Conservation (phyloP, 176 grass and related monocot species). For the Elymus sibiricus region DNA sequence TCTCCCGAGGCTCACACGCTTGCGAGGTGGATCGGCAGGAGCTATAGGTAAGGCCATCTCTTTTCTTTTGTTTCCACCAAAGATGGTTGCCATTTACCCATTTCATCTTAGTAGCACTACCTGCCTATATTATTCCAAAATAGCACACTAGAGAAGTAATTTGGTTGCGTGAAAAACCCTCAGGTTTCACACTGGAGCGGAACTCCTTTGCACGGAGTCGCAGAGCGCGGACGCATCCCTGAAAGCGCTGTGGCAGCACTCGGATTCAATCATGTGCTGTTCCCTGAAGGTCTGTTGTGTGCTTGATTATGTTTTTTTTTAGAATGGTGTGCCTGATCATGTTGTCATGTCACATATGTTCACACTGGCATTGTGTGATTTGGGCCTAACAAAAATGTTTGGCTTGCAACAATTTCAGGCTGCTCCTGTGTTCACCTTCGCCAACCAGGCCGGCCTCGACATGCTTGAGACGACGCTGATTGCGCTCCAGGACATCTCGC, state of each 20-base stretch:
- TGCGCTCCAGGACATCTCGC: slow-evolving; percentile 85
- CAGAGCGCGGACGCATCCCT: slow-evolving; percentile 52
- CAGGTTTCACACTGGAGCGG: slow-evolving; percentile 83
- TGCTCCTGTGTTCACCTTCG: slow-evolving; percentile 85
- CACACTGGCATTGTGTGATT: not conserved
- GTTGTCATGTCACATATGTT: too few relatives aligned
- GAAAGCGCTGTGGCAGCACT: slow-evolving; percentile 87
- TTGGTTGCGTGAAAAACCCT: not conserved
- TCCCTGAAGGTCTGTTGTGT: slow-evolving; percentile 68
- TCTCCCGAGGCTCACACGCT: slow-evolving; percentile 86
- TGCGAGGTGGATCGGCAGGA: slow-evolving; percentile 74
- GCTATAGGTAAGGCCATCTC: slow-evolving; percentile 57
- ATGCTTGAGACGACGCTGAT: slow-evolving; percentile 92
- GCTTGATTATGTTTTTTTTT: not conserved
- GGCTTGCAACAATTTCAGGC: slow-evolving; percentile 38
- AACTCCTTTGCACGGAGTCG: slow-evolving; percentile 54
- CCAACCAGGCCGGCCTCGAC: slow-evolving; percentile 90
- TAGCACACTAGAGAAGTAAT: slow-evolving; percentile 32
- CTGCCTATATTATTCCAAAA: not conserved
- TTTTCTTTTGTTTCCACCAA: not conserved
- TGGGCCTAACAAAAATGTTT: not conserved
- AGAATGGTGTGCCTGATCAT: too few relatives aligned
- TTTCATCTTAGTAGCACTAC: not conserved
- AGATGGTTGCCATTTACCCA: not conserved
- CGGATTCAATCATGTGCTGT: slow-evolving; percentile 89